phyloP scores from a whole-genome alignment of 2,329 filamentous ascomycete species.

The Colletotrichum lini region DNA sequence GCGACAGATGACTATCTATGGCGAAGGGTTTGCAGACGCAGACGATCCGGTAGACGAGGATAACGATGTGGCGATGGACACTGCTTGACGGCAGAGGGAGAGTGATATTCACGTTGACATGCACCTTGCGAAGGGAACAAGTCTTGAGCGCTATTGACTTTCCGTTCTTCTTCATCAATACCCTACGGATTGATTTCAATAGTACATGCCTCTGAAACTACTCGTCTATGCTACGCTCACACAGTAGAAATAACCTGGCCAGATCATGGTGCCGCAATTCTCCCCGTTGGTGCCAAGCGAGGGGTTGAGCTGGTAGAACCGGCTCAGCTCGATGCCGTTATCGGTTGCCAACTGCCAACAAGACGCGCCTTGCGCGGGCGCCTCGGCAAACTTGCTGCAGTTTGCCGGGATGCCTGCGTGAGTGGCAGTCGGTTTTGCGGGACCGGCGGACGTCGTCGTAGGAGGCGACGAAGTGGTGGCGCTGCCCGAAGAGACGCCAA shows the following conservation, averaged over 20 bases:
- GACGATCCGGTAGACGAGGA: conserved; percentile 4
- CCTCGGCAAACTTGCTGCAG: conserved; percentile 21
- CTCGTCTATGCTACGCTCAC: conserved; percentile 24
- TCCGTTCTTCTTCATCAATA: conserved; percentile 4
- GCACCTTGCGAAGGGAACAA: neutral
- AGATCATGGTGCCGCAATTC: conserved; percentile 45
- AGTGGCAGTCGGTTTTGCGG: conserved; percentile 23
- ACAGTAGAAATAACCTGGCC: conserved; percentile 47
- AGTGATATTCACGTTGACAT: conserved; percentile 3
- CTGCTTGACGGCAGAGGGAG: conserved; percentile 7
- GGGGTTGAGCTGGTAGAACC: conserved; percentile 41
- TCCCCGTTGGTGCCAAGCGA: conserved; percentile 43
- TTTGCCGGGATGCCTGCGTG: conserved; percentile 15
- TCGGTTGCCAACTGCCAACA: conserved; percentile 10
- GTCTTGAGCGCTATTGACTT: neutral
- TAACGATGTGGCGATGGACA: conserved; percentile 3
- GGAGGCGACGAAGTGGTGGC: conserved; percentile 1
- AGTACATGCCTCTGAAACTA: neutral
- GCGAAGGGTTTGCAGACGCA: conserved; percentile 4
- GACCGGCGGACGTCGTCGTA: neutral
- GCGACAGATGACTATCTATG: conserved; percentile 8
- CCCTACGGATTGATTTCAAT: neutral
- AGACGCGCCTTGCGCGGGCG: neutral
- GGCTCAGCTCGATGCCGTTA: conserved; percentile 6
- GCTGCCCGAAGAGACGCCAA: conserved; percentile 26